A percentile compares a stretch with the other conserved stretches of the same genome.
Conservation (phyloP, 1,284 basidiomycete species). For the Meira miltonrushii region DNA sequence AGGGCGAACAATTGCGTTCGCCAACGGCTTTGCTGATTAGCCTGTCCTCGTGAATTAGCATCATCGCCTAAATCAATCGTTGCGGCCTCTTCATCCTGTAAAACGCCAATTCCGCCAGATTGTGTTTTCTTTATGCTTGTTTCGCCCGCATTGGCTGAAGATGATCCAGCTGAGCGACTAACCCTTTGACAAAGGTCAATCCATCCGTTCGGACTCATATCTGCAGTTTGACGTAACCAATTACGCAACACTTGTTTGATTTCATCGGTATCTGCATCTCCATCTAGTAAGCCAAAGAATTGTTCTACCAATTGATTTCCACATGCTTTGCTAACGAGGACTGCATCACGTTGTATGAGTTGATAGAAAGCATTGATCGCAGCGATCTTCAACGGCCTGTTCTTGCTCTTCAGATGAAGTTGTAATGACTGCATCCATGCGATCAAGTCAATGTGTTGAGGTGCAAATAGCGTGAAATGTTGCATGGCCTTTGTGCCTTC, state of each 20-base stretch:
- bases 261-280: conserved; percentile 87
- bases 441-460: conserved; percentile 60
- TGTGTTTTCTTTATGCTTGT: conserved; percentile 17
- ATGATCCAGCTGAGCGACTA: conserved; percentile 5
- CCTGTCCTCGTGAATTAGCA: conserved; percentile 13
- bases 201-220: conserved; percentile 90
- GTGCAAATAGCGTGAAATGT: conserved; percentile 92
- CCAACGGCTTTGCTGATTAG: conserved; percentile 62
- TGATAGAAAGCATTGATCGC: conserved; percentile 94
- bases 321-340: conserved; percentile 84
- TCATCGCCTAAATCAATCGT: conserved; percentile 58
- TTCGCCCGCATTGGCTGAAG: not conserved
- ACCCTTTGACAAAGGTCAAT: conserved; percentile 81
- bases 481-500: conserved; percentile 94
- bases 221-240: conserved; percentile 91
- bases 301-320: conserved; percentile 91
- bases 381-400: conserved; percentile 76
- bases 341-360: conserved; percentile 89
- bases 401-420: conserved; percentile 35
- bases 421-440: conserved; percentile 35
- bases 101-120: conserved; percentile 11
- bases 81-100: conserved; percentile 82
- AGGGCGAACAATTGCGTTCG: conserved; percentile 92
- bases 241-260: conserved; percentile 87
- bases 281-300: conserved; percentile 88